Evolutionary conservation across 345 rosid species (phyloP), one percentile per base, ranked within the genome.

Genomic region (Dimocarpus longan): DNA sequence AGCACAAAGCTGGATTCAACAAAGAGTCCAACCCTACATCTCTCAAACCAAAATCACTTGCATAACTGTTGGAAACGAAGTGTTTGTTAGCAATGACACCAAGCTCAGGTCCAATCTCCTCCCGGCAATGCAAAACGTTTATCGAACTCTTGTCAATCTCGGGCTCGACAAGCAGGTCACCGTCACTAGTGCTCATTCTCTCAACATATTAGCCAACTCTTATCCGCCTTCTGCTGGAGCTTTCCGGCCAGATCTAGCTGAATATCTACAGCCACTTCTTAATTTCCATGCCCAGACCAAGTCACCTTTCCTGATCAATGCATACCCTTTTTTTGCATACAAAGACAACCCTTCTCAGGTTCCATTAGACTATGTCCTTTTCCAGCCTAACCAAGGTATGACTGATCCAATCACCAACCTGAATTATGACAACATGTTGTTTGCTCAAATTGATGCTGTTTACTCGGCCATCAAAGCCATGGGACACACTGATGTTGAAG

Each of bases 381-480:
- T 97, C 84, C 86, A 93, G 84, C 92, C 98, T 16, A 96, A 97
- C 39, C 81, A 86, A 67, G 96, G 98, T 70, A 76, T 66, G 80
- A 71, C 73, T 0, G 99, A 94, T 84, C 91, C 91, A 0, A 8
- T 5, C 75, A 93, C 95, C 1, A 88, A 89, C 73, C 79, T 96
- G 71, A 85, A 85, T 16, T 96, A 96, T 73, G 99, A 96, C 44
- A 96, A 96, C 68, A 96, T 94, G 98, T 71, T 96, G 87, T 96
- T 84, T 76, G 99, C 99, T 76, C 99, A 96, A 78, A 74, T 96
- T 42, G 99, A 96, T 64, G 98, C 98, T 40, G 91, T 96, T 60
- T 93, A 94, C 71, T 80, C 92, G 0, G 99, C 99, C 1, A 94
- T 96, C 24, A 86, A 85, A 63, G 86, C 92, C 10, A 66, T 93